These are phyloP conservation scores for Pleurostoma richardsiae DNA, from an alignment of 2,329 filamentous ascomycete species.

Conservation along the genomic window DNA sequence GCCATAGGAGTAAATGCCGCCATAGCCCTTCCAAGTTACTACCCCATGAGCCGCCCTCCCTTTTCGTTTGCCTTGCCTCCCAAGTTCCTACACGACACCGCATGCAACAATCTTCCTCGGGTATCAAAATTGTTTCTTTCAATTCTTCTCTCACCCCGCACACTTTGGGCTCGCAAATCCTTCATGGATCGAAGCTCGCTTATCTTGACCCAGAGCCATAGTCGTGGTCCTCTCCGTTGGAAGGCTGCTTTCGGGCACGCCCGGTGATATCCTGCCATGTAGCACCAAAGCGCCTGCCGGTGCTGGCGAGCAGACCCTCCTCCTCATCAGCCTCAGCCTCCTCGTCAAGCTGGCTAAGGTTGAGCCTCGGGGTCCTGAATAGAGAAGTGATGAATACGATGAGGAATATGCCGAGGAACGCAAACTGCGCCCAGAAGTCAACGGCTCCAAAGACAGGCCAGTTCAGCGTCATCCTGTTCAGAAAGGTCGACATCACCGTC, in stretches of 20 bases:
- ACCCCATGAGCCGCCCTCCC: no score
- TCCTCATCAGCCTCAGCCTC: constrained; percentile 91
- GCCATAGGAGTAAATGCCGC: no score
- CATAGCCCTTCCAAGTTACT: no score
- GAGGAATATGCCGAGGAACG: constrained; percentile 78
- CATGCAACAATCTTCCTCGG: no score
- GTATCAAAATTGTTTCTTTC: no score
- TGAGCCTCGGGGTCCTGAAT: constrained; percentile 73
- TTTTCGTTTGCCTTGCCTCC: no score
- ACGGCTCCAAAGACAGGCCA: constrained; percentile 92
- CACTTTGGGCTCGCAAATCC: no score
- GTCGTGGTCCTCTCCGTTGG: neutral
- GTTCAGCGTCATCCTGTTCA: constrained; percentile 88
- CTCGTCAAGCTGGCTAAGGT: constrained; percentile 75
- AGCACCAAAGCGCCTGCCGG: constrained; percentile 74
- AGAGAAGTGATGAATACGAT: constrained; percentile 75
- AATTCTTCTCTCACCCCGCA: no score
- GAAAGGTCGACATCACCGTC: constrained; percentile 83
- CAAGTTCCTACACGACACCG: no score
- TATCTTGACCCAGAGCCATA: neutral
- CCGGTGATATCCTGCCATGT: constrained; percentile 87
- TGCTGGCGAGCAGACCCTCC: constrained; percentile 82
- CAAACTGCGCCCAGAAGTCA: constrained; percentile 96
- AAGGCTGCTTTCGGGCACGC: constrained; percentile 19
- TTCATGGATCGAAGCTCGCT: neutral